phyloP scores from a whole-genome alignment of 1,284 basidiomycete species.

The Cerioporus squamosus region DNA sequence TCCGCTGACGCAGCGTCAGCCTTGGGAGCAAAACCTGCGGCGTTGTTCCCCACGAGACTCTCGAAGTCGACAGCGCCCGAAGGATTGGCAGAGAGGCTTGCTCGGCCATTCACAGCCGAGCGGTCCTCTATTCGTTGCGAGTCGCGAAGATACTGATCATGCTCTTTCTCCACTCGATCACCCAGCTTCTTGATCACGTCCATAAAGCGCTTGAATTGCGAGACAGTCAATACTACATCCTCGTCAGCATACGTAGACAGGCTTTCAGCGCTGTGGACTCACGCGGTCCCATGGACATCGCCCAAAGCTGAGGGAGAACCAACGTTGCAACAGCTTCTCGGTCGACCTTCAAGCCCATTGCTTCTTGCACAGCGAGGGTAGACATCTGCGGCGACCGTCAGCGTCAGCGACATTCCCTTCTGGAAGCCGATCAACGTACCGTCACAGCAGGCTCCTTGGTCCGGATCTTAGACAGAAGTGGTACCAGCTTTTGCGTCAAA shows the following conservation, averaged over 20 bases:
- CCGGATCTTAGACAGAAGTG: constrained; percentile 91
- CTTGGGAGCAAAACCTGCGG: constrained; percentile 43
- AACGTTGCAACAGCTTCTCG: constrained; percentile 93
- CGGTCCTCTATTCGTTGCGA: constrained; percentile 83
- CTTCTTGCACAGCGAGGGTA: constrained; percentile 92
- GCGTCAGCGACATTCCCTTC: background rate
- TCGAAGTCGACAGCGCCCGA: constrained; percentile 67
- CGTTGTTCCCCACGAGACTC: constrained; percentile 66
- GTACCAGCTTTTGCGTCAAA: constrained; percentile 94
- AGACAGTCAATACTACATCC: constrained; percentile 78
- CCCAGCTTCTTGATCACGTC: constrained; percentile 73
- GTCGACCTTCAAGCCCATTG: constrained; percentile 95
- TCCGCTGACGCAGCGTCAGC: constrained; percentile 47
- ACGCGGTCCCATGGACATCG: constrained; percentile 97
- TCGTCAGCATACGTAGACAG: background rate
- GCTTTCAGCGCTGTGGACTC: constrained; percentile 35
- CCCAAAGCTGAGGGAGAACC: constrained; percentile 93
- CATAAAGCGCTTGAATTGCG: constrained; percentile 95
- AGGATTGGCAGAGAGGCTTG: constrained; percentile 37
- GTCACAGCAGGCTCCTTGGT: constrained; percentile 94
- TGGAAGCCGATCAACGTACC: constrained; percentile 48
- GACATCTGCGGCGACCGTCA: constrained; percentile 66
- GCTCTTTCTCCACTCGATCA: constrained; percentile 85
- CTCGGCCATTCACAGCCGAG: constrained; percentile 46
- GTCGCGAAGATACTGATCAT: constrained; percentile 82